Evolutionary conservation across 176 grass and related monocot genomes (phyloP).

Genomic region (Phragmites australis): DNA sequence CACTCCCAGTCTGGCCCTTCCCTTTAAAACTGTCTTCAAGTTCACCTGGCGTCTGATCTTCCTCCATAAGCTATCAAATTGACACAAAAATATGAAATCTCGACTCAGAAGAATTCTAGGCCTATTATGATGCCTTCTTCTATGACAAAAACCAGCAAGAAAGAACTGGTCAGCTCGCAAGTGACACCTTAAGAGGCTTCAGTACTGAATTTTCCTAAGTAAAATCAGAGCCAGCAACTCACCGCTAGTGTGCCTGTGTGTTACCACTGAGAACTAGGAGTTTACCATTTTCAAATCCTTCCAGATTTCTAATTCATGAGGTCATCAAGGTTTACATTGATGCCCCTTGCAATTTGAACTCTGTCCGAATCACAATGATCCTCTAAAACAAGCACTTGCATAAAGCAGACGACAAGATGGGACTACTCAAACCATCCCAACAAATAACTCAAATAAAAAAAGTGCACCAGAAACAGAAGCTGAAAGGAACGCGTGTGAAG

Average conservation of each 20-base stretch:
- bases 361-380: background rate
- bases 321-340: background rate
- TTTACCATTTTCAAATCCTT: background rate
- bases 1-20: background rate
- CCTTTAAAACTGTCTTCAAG: background rate
- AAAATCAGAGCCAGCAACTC: background rate
- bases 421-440: background rate
- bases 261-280: background rate
- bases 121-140: background rate
- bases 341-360: background rate
- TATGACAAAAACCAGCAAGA: background rate
- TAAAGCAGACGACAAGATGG: background rate
- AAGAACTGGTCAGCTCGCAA: background rate
- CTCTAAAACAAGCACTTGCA: background rate
- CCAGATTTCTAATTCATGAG: background rate
- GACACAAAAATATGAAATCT: background rate
- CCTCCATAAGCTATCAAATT: background rate
- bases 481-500: background rate
- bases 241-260: background rate
- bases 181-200: background rate
- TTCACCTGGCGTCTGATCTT: background rate
- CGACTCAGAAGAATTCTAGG: background rate
- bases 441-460: conserved; percentile 4
- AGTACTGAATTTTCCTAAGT: background rate
- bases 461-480: background rate